Percentiles rank a stretch among this genome's conserved stretches.
Conservation (phyloP, 331 rosid species). For the Acacia pycnantha region DNA sequence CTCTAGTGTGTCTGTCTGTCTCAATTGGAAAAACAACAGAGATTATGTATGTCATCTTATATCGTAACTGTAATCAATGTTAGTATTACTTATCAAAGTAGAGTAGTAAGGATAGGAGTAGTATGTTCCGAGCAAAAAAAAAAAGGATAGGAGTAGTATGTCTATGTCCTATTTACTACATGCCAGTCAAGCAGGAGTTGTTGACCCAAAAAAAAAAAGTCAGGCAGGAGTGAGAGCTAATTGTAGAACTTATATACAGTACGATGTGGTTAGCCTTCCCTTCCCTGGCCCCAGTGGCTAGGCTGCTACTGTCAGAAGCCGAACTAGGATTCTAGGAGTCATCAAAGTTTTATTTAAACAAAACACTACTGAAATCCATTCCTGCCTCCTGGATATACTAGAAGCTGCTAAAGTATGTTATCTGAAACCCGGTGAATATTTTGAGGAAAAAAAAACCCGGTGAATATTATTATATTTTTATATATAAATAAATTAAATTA, state of each 20-base stretch:
- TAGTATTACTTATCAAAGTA: too few species aligned
- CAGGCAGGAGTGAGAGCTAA: too few species aligned
- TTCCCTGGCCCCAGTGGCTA: too few species aligned
- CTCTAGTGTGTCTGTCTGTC: slow-evolving; percentile 55
- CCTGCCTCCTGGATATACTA: neutral
- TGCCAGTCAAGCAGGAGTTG: too few species aligned
- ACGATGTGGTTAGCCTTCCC: neutral
- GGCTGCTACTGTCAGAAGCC: neutral
- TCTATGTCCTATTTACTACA: too few species aligned
- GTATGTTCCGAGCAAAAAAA: too few species aligned
- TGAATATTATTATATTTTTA: neutral
- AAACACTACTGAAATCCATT: neutral
- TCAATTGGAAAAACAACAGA: neutral
- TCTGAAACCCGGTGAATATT: neutral
- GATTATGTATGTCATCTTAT: neutral
- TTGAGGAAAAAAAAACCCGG: too few species aligned
- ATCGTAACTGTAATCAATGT: neutral
- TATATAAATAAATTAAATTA: neutral
- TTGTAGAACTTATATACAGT: too few species aligned
- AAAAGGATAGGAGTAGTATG: too few species aligned
- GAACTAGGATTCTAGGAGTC: neutral
- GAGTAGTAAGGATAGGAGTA: too few species aligned
- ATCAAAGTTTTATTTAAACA: neutral
- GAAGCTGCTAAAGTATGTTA: neutral
- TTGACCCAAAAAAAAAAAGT: too few species aligned